Conservation (phyloP, 257 asterid genomes). For the Jaltomata sinuosa region DNA sequence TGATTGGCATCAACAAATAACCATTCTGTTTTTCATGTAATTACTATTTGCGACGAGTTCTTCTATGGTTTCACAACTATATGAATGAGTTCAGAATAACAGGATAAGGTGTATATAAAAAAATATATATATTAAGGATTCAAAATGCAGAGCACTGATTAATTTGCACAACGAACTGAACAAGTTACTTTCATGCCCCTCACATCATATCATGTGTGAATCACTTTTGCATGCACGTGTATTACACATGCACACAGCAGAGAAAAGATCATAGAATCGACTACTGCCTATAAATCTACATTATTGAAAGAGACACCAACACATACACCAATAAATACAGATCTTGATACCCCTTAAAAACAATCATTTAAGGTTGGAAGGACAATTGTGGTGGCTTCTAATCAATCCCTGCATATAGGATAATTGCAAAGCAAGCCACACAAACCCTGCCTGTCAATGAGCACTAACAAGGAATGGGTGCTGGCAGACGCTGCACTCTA, state of each 20-base stretch:
- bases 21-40: background rate
- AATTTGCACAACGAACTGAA: background rate
- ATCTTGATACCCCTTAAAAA: background rate
- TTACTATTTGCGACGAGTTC: background rate
- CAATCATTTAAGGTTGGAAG: background rate
- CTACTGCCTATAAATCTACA: background rate
- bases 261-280: background rate
- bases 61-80: background rate
- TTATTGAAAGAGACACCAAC: background rate
- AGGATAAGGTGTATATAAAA: background rate
- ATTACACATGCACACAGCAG: background rate
- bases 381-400: background rate
- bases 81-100: background rate
- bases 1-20: background rate
- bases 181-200: background rate
- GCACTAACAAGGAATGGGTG: conserved; percentile 71
- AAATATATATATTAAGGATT: background rate
- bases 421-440: background rate
- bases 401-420: background rate
- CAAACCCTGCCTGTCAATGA: conserved; percentile 19
- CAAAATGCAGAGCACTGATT: background rate
- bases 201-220: background rate
- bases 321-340: background rate
- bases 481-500: conserved; percentile 90
- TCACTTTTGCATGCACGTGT: background rate